phyloP scores from a whole-genome alignment of 2,329 filamentous ascomycete genomes.

The Cladosporium colombiae region DNA sequence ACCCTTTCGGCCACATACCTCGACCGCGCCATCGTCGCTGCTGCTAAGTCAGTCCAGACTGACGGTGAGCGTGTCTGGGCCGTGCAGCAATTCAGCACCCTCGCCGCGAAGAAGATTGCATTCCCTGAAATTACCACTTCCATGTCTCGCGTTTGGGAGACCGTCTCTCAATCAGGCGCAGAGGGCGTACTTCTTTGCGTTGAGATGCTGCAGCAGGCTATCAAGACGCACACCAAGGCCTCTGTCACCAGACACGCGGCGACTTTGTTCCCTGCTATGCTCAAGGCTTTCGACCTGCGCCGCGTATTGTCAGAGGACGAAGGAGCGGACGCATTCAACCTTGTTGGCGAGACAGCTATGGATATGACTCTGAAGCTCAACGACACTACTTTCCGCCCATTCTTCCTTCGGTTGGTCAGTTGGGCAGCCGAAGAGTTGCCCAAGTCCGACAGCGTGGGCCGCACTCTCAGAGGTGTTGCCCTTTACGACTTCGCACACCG shows the following conservation, averaged over 20 bases:
- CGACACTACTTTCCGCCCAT: conserved; percentile 86
- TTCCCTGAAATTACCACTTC: conserved; percentile 74
- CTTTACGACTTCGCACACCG: conserved; percentile 77
- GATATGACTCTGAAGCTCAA: conserved; percentile 97
- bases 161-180: conserved; percentile 52
- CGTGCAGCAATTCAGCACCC: conserved; percentile 61
- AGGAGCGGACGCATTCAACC: conserved; percentile 57
- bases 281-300: conserved; percentile 65
- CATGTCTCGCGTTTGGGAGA: conserved; percentile 70
- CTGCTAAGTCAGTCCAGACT: conserved; percentile 63
- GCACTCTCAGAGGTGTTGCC: conserved; percentile 66
- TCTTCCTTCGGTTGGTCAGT: conserved; percentile 83
- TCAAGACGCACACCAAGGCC: conserved; percentile 77
- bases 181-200: conserved; percentile 12
- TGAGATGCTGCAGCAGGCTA: conserved; percentile 63
- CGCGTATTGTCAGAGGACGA: conserved; percentile 56
- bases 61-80: conserved; percentile 22
- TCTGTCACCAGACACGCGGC: conserved; percentile 73
- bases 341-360: conserved; percentile 69
- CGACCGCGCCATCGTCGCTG: conserved; percentile 69
- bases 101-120: conserved; percentile 76
- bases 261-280: conserved; percentile 63
- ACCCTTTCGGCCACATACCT: conserved; percentile 80
- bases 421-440: conserved; percentile 68
- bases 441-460: conserved; percentile 62